Evolutionary conservation across 148 eudicot species (phyloP).

Genomic region (Chenopodium quinoa): DNA sequence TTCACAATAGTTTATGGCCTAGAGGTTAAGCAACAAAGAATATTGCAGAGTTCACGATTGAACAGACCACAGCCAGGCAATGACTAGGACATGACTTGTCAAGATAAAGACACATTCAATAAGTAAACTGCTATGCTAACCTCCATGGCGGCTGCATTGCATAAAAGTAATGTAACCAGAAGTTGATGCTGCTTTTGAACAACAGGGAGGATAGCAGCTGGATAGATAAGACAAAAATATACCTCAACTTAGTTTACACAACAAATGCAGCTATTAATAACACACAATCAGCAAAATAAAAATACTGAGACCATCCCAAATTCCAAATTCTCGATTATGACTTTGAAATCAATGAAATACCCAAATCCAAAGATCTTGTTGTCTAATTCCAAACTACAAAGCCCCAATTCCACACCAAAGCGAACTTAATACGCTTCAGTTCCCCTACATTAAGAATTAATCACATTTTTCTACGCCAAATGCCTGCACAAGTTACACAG

Average conservation of each 20-base stretch:
- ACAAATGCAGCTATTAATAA: background rate
- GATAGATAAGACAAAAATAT: conserved; percentile 17
- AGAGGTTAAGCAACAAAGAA: background rate
- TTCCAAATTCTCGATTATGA: background rate
- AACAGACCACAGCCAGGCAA: background rate
- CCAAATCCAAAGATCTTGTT: background rate
- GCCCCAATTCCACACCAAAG: background rate
- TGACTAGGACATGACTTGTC: conserved; percentile 2
- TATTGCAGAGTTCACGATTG: background rate
- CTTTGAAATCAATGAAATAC: too few species aligned
- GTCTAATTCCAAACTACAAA: background rate
- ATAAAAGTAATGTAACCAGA: conserved; percentile 74
- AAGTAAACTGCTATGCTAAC: conserved; percentile 28
- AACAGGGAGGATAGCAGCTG: conserved; percentile 77
- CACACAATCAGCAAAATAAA: background rate
- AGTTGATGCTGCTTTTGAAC: conserved; percentile 91
- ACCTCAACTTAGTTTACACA: conserved; percentile 4
- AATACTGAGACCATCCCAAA: background rate
- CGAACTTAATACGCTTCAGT: background rate
- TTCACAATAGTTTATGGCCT: background rate
- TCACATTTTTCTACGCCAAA: too few species aligned
- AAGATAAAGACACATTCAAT: background rate
- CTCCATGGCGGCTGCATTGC: conserved; percentile 93
- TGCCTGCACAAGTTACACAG: background rate
- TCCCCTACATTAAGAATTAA: too few species aligned